A percentile compares a stretch with the other conserved stretches of the same genome.
Evolutionary conservation across 768 basidiomycete genomes (phyloP).

Genomic region (Mrakia gelida): DNA sequence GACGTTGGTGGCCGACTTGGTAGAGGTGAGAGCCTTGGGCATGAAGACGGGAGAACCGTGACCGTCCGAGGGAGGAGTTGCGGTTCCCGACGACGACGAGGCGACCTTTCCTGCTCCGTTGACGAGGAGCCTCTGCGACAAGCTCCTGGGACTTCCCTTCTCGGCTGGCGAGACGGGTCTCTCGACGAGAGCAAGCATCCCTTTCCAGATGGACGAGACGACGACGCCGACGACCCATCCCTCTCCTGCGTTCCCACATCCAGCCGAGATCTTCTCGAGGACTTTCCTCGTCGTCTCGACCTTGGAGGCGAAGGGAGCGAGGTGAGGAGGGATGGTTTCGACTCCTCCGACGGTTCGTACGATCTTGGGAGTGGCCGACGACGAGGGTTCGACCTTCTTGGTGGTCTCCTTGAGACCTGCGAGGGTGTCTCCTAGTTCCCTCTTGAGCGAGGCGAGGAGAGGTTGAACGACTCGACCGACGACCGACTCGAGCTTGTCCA

Average conservation of each 20-base stretch:
- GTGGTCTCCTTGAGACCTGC: constrained; percentile 3
- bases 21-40: constrained; percentile 14
- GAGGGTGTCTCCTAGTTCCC: constrained; percentile 24
- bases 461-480: constrained; percentile 30
- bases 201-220: constrained; percentile 26
- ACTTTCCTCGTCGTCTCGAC: constrained; percentile 12
- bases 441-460: constrained; percentile 27
- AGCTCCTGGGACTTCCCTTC: neutral
- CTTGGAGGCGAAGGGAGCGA: constrained; percentile 23
- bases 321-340: constrained; percentile 8
- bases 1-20: constrained; percentile 11
- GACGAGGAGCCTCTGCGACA: neutral
- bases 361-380: neutral
- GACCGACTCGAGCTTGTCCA: constrained; percentile 32
- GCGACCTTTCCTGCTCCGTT: constrained; percentile 2
- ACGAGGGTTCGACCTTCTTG: constrained; percentile 4
- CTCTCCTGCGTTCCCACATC: constrained; percentile 25
- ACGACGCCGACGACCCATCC: constrained; percentile 30
- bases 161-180: neutral
- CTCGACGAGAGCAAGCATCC: constrained; percentile 31
- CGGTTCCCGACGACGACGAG: neutral
- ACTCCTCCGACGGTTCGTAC: neutral
- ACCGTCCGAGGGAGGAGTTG: neutral
- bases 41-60: neutral
- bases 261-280: constrained; percentile 21